Conservation (phyloP, 108 stramenopile genomes). For the Skeletonema potamos region DNA sequence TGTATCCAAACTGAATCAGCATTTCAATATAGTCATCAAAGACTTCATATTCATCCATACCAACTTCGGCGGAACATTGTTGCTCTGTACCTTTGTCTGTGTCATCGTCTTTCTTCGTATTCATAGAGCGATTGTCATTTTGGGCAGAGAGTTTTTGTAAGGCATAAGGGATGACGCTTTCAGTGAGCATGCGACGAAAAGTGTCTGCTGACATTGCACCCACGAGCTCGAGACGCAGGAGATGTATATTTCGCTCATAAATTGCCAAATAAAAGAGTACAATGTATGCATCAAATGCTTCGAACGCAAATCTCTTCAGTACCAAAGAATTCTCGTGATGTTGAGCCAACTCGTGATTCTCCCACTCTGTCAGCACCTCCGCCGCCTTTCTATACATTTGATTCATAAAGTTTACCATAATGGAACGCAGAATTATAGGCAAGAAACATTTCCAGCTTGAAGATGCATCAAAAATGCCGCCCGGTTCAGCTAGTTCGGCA, state of each 20-base stretch:
- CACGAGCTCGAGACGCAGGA: slow-evolving; percentile 58
- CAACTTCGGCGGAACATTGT: slow-evolving; percentile 22
- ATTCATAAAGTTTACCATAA: slow-evolving; percentile 65
- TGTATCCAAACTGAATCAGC: slow-evolving; percentile 83
- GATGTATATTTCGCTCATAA: slow-evolving; percentile 70
- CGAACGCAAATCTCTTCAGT: slow-evolving; percentile 80
- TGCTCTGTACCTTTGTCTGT: not conserved
- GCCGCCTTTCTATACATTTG: slow-evolving; percentile 61
- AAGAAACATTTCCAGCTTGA: slow-evolving; percentile 50
- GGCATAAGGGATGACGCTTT: slow-evolving; percentile 54
- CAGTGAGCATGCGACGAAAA: slow-evolving; percentile 49
- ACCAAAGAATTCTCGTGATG: slow-evolving; percentile 66
- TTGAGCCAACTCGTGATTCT: slow-evolving; percentile 71
- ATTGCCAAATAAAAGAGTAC: slow-evolving; percentile 84
- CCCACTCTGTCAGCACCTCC: slow-evolving; percentile 65
- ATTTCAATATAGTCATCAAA: slow-evolving; percentile 91
- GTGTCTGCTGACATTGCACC: slow-evolving; percentile 63
- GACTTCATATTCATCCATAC: slow-evolving; percentile 65
- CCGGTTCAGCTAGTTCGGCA: slow-evolving; percentile 59
- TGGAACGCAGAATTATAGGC: slow-evolving; percentile 68
- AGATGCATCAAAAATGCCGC: slow-evolving; percentile 63
- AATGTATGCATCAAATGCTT: slow-evolving; percentile 87
- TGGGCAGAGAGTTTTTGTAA: slow-evolving; percentile 12
- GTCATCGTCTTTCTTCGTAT: slow-evolving; percentile 25
- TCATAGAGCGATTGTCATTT: slow-evolving; percentile 5